Percentiles rank a stretch among this genome's conserved stretches.
Conservation (phyloP, 2,329 filamentous ascomycete species). For the Phaeophleospora eucalypticola region DNA sequence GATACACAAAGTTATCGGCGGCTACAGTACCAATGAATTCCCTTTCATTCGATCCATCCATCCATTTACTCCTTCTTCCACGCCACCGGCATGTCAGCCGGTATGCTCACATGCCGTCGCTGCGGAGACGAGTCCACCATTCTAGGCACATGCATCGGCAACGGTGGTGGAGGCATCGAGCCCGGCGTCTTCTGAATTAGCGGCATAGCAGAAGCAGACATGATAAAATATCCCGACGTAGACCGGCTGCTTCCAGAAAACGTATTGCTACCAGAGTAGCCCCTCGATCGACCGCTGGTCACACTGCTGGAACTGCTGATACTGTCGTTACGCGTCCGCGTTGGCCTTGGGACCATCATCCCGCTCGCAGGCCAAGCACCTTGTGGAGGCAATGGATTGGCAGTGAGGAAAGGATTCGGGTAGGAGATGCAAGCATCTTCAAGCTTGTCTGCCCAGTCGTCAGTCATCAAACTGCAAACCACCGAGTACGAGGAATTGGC, state of each 20-base stretch:
- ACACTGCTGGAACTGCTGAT: conserved; percentile 2
- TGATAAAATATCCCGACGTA: conserved; percentile 21
- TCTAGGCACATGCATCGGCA: conserved; percentile 1
- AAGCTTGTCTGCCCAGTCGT: conserved; percentile 65
- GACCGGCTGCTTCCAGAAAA: conserved; percentile 15
- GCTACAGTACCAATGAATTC: neutral
- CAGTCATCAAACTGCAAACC: too few species aligned
- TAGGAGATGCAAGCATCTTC: conserved; percentile 72
- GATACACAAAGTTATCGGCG: neutral
- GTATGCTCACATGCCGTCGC: neutral
- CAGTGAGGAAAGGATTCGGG: conserved; percentile 54
- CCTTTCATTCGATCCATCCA: neutral
- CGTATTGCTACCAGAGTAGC: neutral
- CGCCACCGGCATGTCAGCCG: neutral
- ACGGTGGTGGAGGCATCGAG: conserved; percentile 2
- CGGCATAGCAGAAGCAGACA: conserved; percentile 13
- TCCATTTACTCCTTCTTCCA: neutral
- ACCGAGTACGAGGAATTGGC: too few species aligned
- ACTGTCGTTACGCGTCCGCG: conserved; percentile 7
- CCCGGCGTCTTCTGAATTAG: neutral
- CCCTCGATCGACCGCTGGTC: neutral
- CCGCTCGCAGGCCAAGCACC: neutral
- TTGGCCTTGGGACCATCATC: neutral
- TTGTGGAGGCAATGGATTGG: neutral
- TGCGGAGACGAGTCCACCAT: neutral